Percentiles rank a stretch among this genome's conserved stretches.
phyloP scores from a whole-genome alignment of 352 stramenopile species.

The Phytophthora cajani region DNA sequence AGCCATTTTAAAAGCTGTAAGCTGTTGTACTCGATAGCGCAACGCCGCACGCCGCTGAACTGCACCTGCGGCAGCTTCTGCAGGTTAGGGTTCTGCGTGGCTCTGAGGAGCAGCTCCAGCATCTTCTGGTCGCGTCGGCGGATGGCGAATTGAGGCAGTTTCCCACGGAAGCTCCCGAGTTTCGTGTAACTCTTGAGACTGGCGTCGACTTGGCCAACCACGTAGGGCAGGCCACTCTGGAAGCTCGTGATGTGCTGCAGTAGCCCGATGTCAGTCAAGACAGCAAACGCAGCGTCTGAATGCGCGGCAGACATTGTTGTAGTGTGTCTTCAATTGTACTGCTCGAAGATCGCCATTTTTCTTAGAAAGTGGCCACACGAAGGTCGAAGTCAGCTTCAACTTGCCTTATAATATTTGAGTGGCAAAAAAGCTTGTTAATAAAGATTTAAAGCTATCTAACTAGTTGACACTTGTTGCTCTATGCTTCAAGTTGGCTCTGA shows the following conservation, averaged over 20 bases:
- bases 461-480: too few species aligned
- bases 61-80: conserved; percentile 26
- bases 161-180: conserved; percentile 28
- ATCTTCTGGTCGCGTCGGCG: conserved; percentile 31
- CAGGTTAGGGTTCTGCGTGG: conserved; percentile 11
- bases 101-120: conserved; percentile 23
- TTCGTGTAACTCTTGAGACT: conserved; percentile 23
- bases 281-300: conserved; percentile 19
- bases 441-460: too few species aligned
- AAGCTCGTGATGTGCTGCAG: conserved; percentile 37
- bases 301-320: conserved; percentile 1
- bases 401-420: too few species aligned
- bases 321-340: not conserved
- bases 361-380: not conserved
- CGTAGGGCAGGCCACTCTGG: conserved; percentile 30
- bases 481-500: too few species aligned
- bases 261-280: conserved; percentile 28
- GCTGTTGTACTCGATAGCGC: conserved; percentile 39
- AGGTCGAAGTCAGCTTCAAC: not conserved
- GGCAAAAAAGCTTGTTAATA: too few species aligned
- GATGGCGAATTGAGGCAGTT: conserved; percentile 35
- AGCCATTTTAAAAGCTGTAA: conserved; percentile 37
- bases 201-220: conserved; percentile 28
- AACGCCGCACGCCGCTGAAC: conserved; percentile 34
- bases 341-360: not conserved